phyloP scores from a whole-genome alignment of 495 filamentous ascomycete genomes.

The Aspergillus incahuasiensis region DNA sequence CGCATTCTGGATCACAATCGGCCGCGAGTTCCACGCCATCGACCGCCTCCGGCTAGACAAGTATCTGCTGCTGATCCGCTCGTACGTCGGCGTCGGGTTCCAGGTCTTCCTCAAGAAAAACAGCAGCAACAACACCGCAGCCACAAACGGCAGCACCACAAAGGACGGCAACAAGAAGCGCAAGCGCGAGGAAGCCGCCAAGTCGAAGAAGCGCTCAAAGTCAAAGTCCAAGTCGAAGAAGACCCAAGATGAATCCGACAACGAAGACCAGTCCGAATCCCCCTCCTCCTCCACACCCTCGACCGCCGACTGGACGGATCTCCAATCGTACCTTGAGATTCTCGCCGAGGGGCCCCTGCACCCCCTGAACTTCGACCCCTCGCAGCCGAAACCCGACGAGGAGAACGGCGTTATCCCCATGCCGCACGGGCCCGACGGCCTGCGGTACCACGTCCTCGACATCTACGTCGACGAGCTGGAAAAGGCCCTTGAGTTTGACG shows the following conservation, averaged over 20 bases:
- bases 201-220: conserved; percentile 20
- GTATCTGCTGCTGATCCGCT: conserved; percentile 79
- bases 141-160: conserved; percentile 4
- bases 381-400: conserved; percentile 28
- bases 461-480: conserved; percentile 86
- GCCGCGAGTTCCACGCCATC: conserved; percentile 73
- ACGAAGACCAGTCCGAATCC: conserved; percentile 1
- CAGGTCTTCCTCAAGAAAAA: conserved; percentile 37
- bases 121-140: conserved; percentile 4
- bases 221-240: conserved; percentile 36
- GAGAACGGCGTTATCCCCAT: conserved; percentile 34
- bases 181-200: conserved; percentile 45
- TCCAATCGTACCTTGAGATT: conserved; percentile 39
- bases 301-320: conserved; percentile 24
- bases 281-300: conserved; percentile 6
- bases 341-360: conserved; percentile 41
- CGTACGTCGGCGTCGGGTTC: conserved; percentile 67
- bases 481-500: conserved; percentile 55
- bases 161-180: conserved; percentile 25
- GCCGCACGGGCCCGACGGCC: conserved; percentile 63
- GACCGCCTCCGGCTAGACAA: conserved; percentile 90
- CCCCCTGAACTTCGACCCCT: conserved; percentile 41
- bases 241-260: conserved; percentile 10
- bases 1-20: conserved; percentile 89
- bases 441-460: conserved; percentile 85